Evolutionary conservation across 306 rosid genomes (phyloP), one percentile per base, ranked within the genome.

Genomic region (Lathyrus tuberosus): DNA sequence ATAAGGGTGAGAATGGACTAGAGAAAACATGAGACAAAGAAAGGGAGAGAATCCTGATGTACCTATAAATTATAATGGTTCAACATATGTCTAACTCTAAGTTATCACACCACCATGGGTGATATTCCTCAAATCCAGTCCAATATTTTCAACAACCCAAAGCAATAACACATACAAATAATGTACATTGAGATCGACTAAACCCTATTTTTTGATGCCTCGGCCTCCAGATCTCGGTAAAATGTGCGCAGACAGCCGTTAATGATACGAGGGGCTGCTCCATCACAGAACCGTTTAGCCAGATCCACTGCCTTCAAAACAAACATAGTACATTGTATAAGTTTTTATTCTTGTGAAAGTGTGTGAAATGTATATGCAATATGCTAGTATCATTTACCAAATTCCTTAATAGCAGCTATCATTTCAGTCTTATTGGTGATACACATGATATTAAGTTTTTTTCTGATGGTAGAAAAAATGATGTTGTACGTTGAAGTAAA

Each of bases 251-350:
- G 96, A 74, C 96, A 93, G 8, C 98, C 98, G n/a, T 93, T 93
- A 44, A 93, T 84, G 65, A 87, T 78, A 5, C 97, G 96, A 6
- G 98, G 97, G 40, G 98, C 90, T 16, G 91, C 89, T 78, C 98
- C 98, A 38, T 93, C 98, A 65, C 97, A 93, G 76, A 88, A 93
- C 59, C 98, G 93, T 73, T 93, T 93, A 24, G 97, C 91, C 4
- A 93, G 91, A 90, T 93, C 98, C 64, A 90, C 90, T 3, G 96
- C 98, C 98, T 90, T 73, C 84, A 78, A 75, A 81, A 77, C 48
- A 79, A 40, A 62, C 30, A 62, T 1, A 10, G 37, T 7, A 41
- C 20, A 41, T 11, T 5, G 12, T 18, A 11, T 37, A 11, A 38
- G 49, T 61, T 35, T 35, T 35, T 17, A 5, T 40, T 20, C 47